Percentiles rank a stretch among this genome's conserved stretches.
These are phyloP conservation scores for Teunomyces cretensis DNA, from an alignment of 805 yeast species.

Conservation along the genomic window DNA sequence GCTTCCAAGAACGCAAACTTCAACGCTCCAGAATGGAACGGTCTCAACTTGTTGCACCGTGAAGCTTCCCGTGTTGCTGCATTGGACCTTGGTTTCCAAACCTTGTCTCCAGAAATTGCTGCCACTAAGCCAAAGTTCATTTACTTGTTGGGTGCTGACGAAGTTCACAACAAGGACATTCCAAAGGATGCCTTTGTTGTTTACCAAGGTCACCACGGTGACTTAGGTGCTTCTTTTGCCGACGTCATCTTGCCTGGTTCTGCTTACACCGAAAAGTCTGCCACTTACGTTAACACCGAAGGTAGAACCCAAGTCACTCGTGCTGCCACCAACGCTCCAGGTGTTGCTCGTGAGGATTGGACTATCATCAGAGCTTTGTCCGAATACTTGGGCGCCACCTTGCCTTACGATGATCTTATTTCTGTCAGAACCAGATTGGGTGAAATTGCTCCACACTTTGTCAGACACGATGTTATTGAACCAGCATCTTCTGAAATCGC, in stretches of 20 bases:
- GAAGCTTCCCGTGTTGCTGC: constrained; percentile 89
- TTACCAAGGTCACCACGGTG: constrained; percentile 93
- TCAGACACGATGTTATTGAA: constrained; percentile 74
- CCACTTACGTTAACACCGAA: constrained; percentile 85
- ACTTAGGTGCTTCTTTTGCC: constrained; percentile 81
- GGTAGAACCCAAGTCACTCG: constrained; percentile 84
- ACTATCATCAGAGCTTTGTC: constrained; percentile 78
- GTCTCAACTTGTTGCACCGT: constrained; percentile 76
- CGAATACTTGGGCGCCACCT: constrained; percentile 67
- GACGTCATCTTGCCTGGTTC: constrained; percentile 85
- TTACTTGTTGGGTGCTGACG: constrained; percentile 84
- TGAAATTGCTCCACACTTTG: constrained; percentile 78
- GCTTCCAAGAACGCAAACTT: constrained; percentile 56
- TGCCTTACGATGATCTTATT: constrained; percentile 74
- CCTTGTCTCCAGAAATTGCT: constrained; percentile 46
- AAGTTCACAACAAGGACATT: constrained; percentile 62
- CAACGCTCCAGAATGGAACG: constrained; percentile 76
- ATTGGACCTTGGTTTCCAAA: constrained; percentile 76
- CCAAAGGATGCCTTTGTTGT: constrained; percentile 86
- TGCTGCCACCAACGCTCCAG: constrained; percentile 87
- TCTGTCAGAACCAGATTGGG: constrained; percentile 68
- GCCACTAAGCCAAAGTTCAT: constrained; percentile 65
- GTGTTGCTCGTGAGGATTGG: constrained; percentile 92
- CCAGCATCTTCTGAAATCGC: constrained; percentile 59
- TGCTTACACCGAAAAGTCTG: constrained; percentile 85